phyloP scores from a whole-genome alignment of 2,329 filamentous ascomycete genomes.

The Ustilaginoidea virens region DNA sequence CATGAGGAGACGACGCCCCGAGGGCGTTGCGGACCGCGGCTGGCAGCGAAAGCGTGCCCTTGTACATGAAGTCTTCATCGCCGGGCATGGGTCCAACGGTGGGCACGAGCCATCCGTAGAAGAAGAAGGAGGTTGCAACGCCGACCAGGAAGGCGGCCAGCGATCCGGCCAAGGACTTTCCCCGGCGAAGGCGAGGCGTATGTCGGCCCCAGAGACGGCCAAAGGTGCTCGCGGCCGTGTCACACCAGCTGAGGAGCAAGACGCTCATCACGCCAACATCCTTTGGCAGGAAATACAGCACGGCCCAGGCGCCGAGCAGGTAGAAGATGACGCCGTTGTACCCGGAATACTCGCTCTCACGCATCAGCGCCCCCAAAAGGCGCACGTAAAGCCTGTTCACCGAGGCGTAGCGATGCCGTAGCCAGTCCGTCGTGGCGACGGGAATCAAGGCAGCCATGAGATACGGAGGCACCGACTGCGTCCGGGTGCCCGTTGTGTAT shows the following conservation, averaged over 20 bases:
- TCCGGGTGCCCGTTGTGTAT: constrained; percentile 66
- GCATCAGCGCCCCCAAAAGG: constrained; percentile 79
- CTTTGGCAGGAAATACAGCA: constrained; percentile 79
- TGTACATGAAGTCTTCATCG: constrained; percentile 64
- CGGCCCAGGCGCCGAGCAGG: constrained; percentile 75
- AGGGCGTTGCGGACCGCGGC: constrained; percentile 38
- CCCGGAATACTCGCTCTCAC: constrained; percentile 82
- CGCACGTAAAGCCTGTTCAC: constrained; percentile 83
- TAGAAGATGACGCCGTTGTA: constrained; percentile 98
- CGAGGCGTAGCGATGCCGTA: constrained; percentile 66
- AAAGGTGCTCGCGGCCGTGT: constrained; percentile 91
- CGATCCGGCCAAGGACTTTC: constrained; percentile 86
- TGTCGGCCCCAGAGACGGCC: constrained; percentile 80
- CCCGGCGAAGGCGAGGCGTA: constrained; percentile 68
- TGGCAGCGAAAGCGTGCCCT: constrained; percentile 59
- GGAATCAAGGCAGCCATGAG: constrained; percentile 70
- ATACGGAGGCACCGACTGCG: constrained; percentile 64
- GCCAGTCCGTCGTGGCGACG: constrained; percentile 64
- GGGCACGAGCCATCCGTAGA: constrained; percentile 79
- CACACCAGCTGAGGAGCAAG: constrained; percentile 89
- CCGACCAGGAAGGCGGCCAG: constrained; percentile 72
- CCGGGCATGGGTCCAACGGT: constrained; percentile 48
- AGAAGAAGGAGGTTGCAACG: constrained; percentile 65
- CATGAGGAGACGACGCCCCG: constrained; percentile 42
- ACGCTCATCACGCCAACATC: constrained; percentile 84